Evolutionary conservation across 352 stramenopile genomes (phyloP).

Genomic region (Phytophthora podocarpi): DNA sequence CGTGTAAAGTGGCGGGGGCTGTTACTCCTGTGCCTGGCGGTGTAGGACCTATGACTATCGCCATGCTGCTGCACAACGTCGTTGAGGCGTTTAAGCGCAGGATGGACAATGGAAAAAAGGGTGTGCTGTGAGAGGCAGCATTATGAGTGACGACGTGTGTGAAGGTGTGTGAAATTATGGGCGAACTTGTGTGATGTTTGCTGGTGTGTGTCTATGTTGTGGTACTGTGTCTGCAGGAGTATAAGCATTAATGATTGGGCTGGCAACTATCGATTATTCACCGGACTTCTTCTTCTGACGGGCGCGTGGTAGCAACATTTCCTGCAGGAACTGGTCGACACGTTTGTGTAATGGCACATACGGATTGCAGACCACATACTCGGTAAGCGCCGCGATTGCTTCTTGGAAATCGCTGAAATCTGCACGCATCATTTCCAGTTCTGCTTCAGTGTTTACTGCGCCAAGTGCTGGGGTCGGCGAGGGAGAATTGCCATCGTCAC

Average conservation of each 20-base stretch:
- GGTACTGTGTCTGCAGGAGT: background rate
- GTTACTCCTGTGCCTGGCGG: constrained; percentile 98
- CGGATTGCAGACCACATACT: constrained; percentile 83
- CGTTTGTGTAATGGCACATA: constrained; percentile 81
- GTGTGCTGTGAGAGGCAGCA: constrained; percentile 20
- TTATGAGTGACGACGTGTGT: background rate
- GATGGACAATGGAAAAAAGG: constrained; percentile 42
- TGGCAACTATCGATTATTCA: constrained; percentile 18
- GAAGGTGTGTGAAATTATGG: background rate
- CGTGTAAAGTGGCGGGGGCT: constrained; percentile 77
- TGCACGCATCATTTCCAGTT: constrained; percentile 47
- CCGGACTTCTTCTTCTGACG: constrained; percentile 69
- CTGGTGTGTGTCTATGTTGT: constrained; percentile 3
- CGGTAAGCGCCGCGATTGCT: constrained; percentile 68
- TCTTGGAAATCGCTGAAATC: constrained; percentile 79
- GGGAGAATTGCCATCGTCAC: constrained; percentile 41
- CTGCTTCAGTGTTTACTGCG: constrained; percentile 28
- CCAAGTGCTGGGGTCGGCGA: background rate
- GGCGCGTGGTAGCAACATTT: constrained; percentile 72
- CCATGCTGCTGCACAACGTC: constrained; percentile 93
- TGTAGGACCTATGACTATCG: constrained; percentile 99
- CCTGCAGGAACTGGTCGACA: constrained; percentile 77
- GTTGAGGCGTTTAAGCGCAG: constrained; percentile 75
- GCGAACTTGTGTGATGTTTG: background rate
- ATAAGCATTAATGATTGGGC: background rate